A percentile compares a stretch with the other conserved stretches of the same genome.
These are phyloP conservation scores for Populus hybrid DNA, from an alignment of 441 rosid species.

Conservation along the genomic window DNA sequence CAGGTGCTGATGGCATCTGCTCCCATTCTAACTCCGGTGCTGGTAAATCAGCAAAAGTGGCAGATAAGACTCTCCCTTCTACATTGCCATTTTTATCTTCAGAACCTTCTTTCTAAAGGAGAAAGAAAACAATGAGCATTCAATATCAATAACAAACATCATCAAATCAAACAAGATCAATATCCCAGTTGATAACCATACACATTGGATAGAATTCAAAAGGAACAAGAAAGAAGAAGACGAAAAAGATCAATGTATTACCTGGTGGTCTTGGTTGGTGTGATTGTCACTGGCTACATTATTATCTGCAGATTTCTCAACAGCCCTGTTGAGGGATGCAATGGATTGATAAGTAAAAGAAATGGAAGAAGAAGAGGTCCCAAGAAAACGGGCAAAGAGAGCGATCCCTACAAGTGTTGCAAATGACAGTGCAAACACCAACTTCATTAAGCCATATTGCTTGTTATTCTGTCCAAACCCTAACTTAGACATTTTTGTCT, in stretches of 20 bases:
- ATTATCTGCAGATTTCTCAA: constrained; percentile 23
- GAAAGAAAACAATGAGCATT: background rate
- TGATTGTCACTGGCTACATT: constrained; percentile 20
- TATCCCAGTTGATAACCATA: too few species aligned
- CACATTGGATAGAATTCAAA: background rate
- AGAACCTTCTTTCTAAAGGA: constrained; percentile 27
- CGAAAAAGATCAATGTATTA: constrained; percentile 24
- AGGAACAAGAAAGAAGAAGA: background rate
- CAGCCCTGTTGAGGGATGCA: constrained; percentile 40
- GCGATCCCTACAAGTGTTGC: constrained; percentile 38
- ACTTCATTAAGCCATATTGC: constrained; percentile 26
- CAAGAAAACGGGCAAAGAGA: constrained; percentile 39
- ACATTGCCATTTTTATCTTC: constrained; percentile 17
- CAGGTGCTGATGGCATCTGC: constrained; percentile 74
- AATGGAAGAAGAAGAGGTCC: constrained; percentile 49
- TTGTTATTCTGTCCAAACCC: constrained; percentile 24
- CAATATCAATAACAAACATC: background rate
- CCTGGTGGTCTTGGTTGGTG: background rate
- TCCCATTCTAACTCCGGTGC: constrained; percentile 77
- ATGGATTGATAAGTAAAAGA: constrained; percentile 29
- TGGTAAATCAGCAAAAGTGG: constrained; percentile 73
- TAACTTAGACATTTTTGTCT: constrained; percentile 34
- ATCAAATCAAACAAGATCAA: background rate
- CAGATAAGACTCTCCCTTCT: constrained; percentile 40
- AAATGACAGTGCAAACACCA: constrained; percentile 34